Percentiles rank a stretch among this genome's conserved stretches.
Evolutionary conservation across 352 stramenopile species (phyloP).

Genomic region (Globisporangium polare): DNA sequence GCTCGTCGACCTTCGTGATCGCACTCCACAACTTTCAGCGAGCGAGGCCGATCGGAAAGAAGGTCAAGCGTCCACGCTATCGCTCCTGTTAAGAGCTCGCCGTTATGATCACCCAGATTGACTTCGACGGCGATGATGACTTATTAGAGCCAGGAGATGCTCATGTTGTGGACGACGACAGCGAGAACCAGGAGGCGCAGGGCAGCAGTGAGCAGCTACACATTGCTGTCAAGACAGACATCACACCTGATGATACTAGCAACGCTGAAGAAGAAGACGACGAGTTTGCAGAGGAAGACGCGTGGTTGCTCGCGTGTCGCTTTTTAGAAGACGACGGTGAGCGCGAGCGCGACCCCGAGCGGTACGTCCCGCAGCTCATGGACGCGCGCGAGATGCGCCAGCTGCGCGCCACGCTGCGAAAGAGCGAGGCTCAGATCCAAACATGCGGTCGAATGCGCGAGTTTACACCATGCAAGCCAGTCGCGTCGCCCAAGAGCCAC

Average conservation of each 20-base stretch:
- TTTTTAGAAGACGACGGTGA: constrained; percentile 6
- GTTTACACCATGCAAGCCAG: constrained; percentile 34
- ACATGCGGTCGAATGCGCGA: constrained; percentile 46
- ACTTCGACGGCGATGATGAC: not conserved
- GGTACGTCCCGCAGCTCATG: constrained; percentile 54
- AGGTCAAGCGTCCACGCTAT: too few species aligned
- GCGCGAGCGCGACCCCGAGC: constrained; percentile 11
- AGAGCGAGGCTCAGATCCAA: constrained; percentile 35
- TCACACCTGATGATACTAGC: not conserved
- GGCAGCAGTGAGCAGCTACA: not conserved
- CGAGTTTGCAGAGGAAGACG: constrained; percentile 8
- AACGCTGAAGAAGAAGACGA: not conserved
- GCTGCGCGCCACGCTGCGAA: constrained; percentile 32
- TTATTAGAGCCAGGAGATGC: too few species aligned
- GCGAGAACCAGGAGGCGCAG: not conserved
- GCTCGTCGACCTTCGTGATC: not conserved
- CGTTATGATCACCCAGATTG: not conserved
- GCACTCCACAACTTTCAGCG: not conserved
- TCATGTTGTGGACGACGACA: not conserved
- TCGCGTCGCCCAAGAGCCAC: not conserved
- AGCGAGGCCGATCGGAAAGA: too few species aligned
- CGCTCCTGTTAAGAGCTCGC: not conserved
- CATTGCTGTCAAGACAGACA: not conserved
- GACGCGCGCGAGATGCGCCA: constrained; percentile 41
- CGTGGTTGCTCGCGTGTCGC: constrained; percentile 7